Base-by-base conservation (phyloP, 225 moss, liverwort and hornwort genomes). In the Marchantia paleacea region DNA sequence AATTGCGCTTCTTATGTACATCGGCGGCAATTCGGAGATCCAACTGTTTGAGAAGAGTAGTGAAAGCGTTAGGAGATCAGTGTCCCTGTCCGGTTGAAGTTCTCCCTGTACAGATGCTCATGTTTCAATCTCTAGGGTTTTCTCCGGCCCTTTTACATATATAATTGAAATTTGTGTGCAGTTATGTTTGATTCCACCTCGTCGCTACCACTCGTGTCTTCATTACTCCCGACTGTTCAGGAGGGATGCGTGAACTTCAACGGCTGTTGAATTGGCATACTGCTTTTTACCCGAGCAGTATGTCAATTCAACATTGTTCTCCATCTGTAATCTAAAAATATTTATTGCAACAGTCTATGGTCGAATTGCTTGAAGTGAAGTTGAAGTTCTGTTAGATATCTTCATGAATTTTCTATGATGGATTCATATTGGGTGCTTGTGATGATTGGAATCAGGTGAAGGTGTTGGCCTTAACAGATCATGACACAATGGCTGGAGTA, bases 401-500 rank as follows among this genome's bases (percentile, higher is more conserved):
- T 77, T n/a, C 12, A 26, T 25, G 19, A 30, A 67, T 52, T 64
- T 68, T 53, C 75, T 47, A 18, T 72, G 69, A 69, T 26, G 55
- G 39, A 49, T 26, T 67, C 50, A 24, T 69, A 53, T 39, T 39
- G 72, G 22, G 22, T 53, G 48, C 24, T 60, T 75, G 69, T 73
- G 73, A 12, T 79, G 10, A 25, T 12, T 15, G 14, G 50, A 61
- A 75, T n/a, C 86, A 96, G 96, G 96, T 97, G 24, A 89, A 86
- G 73, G 90, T 97, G 55, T 55, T 97, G 85, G 93, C 97, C 72
- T 85, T 97, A 72, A 94, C 97, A 57, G 97, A 97, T 86, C 97
- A 97, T 80, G 95, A 97, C 71, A 97, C 93, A 1, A 94, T 97
- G 94, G 91, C 93, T 53, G 97, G 97, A 52, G 85, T 97, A 74